phyloP scores from a whole-genome alignment of 352 stramenopile genomes.

The Halophytophthora polymorphica region DNA sequence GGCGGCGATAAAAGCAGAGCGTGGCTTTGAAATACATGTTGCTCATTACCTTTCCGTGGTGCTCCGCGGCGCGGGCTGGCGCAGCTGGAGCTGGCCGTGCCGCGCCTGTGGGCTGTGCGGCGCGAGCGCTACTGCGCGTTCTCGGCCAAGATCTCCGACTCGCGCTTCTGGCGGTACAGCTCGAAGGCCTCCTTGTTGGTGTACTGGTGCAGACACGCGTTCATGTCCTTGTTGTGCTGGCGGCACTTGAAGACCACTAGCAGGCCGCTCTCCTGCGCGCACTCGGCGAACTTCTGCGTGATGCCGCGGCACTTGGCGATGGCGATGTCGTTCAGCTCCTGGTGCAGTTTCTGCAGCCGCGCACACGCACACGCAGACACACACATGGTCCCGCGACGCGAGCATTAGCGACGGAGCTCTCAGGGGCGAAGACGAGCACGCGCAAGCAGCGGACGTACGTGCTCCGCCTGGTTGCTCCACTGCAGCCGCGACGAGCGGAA shows the following conservation, averaged over 20 bases:
- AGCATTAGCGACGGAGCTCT: slow-evolving; percentile 1
- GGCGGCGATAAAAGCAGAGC: too few species aligned
- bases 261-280: slow-evolving; percentile 61
- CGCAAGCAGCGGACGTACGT: slow-evolving; percentile 34
- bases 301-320: slow-evolving; percentile 68
- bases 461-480: slow-evolving; percentile 83
- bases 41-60: background rate
- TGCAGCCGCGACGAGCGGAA: slow-evolving; percentile 76
- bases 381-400: too few species aligned
- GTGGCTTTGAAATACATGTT: too few species aligned
- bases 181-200: slow-evolving; percentile 77
- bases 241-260: slow-evolving; percentile 77
- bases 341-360: slow-evolving; percentile 59
- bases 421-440: background rate
- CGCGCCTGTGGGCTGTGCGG: slow-evolving; percentile 4
- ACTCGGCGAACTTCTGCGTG: slow-evolving; percentile 60
- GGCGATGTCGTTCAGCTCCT: slow-evolving; percentile 81
- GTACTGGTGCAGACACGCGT: slow-evolving; percentile 78
- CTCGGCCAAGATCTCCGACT: slow-evolving; percentile 44
- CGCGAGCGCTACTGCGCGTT: slow-evolving; percentile 8
- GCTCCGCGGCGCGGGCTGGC: too few species aligned
- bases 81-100: background rate
- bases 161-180: slow-evolving; percentile 57
- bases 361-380: background rate
- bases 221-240: slow-evolving; percentile 70